Conservation (phyloP, 2,329 filamentous ascomycete genomes). For the Immersiporthe knoxdaviesiana region DNA sequence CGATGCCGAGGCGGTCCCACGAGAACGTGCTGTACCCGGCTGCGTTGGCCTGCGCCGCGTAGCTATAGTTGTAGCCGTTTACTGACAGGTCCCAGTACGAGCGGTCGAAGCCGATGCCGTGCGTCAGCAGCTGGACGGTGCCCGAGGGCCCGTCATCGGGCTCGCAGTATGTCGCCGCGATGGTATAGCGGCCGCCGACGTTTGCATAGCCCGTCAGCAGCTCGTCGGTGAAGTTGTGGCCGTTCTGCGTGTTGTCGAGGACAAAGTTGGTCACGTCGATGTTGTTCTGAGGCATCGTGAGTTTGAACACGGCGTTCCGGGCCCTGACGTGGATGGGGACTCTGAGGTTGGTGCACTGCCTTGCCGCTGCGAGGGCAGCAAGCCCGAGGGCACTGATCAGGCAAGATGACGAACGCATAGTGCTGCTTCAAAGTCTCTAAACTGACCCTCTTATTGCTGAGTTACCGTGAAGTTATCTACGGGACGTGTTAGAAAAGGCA, state of each 20-base stretch:
- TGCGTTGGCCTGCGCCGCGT: slow-evolving; percentile 14
- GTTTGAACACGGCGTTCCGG: slow-evolving; percentile 56
- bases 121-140: slow-evolving; percentile 53
- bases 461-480: not conserved
- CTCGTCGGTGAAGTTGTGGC: slow-evolving; percentile 52
- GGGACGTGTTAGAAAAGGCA: not conserved
- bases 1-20: slow-evolving; percentile 26
- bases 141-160: slow-evolving; percentile 50
- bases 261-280: slow-evolving; percentile 62
- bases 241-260: slow-evolving; percentile 52
- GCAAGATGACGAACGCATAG: not conserved
- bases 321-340: slow-evolving; percentile 60
- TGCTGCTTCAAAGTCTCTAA: not conserved
- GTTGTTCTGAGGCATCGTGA: slow-evolving; percentile 52
- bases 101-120: slow-evolving; percentile 59
- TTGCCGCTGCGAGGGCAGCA: slow-evolving; percentile 38
- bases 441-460: not conserved
- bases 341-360: slow-evolving; percentile 52
- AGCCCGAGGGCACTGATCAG: slow-evolving; percentile 30
- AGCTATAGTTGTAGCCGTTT: slow-evolving; percentile 26
- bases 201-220: slow-evolving; percentile 53
- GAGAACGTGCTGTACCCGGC: slow-evolving; percentile 28
- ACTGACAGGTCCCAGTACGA: slow-evolving; percentile 37
- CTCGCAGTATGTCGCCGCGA: slow-evolving; percentile 64
- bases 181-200: slow-evolving; percentile 56